Percentiles rank a stretch among this genome's conserved stretches.
phyloP scores from a whole-genome alignment of 805 yeast species.

The Candida adriatica region DNA sequence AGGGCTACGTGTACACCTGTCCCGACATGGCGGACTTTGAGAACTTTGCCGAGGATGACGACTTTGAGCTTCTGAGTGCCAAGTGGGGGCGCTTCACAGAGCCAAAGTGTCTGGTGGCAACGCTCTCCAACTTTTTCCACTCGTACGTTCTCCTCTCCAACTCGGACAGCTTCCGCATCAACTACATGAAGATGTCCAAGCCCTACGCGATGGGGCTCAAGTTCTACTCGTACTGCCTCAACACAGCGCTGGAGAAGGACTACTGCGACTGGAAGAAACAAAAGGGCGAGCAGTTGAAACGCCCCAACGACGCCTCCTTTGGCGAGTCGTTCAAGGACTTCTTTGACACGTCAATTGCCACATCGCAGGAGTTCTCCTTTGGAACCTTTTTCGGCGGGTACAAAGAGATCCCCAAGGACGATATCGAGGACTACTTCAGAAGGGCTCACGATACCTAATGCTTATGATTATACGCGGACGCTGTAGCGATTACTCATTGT shows the following conservation, averaged over 20 bases:
- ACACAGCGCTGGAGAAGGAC: slow-evolving; percentile 3
- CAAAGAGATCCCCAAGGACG: slow-evolving; percentile 5
- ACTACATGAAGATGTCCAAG: slow-evolving; percentile 4
- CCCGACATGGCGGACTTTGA: slow-evolving; percentile 1
- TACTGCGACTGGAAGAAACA: slow-evolving; percentile 2
- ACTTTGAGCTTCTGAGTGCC: slow-evolving; percentile 1
- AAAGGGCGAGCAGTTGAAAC: background rate
- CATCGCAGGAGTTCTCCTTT: slow-evolving; percentile 6
- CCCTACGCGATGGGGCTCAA: slow-evolving; percentile 3
- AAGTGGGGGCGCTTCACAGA: slow-evolving; percentile 3
- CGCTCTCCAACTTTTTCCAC: slow-evolving; percentile 1
- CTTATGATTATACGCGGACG: too few relatives aligned
- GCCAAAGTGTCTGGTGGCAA: slow-evolving; percentile 3
- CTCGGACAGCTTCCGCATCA: slow-evolving; percentile 3
- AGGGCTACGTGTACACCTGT: slow-evolving; percentile 1
- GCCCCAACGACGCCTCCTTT: background rate
- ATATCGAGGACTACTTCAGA: slow-evolving; percentile 8
- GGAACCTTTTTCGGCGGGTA: slow-evolving; percentile 5
- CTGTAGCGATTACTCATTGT: background rate
- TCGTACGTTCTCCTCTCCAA: slow-evolving; percentile 1
- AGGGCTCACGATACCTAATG: slow-evolving; percentile 4
- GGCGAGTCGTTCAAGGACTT: slow-evolving; percentile 9
- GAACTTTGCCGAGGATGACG: slow-evolving; percentile 6
- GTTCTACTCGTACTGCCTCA: slow-evolving; percentile 5
- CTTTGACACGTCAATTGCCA: slow-evolving; percentile 7